A percentile compares a stretch with the other conserved stretches of the same genome.
These are phyloP conservation scores for Yamadazyma diddensiae DNA, from an alignment of 1,139 yeast species.

Conservation along the genomic window DNA sequence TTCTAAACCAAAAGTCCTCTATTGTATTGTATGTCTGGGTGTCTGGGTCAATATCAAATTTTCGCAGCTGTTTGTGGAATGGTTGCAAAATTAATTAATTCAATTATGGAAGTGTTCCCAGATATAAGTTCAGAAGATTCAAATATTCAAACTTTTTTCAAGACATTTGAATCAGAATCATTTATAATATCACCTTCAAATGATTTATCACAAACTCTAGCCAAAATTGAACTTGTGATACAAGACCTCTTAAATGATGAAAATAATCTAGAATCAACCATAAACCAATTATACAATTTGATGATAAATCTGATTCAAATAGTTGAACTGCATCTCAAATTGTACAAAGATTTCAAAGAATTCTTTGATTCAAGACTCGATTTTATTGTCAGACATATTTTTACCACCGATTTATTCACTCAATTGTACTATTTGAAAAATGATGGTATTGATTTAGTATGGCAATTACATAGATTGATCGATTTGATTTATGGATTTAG, in stretches of 20 bases:
- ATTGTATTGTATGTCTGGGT: no score
- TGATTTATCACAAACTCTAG: slow-evolving; percentile 18
- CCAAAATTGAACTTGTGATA: slow-evolving; percentile 15
- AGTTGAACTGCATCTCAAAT: slow-evolving; percentile 8
- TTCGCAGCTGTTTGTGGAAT: slow-evolving; percentile 3
- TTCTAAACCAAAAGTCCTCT: no score
- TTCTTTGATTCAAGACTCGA: slow-evolving; percentile 7
- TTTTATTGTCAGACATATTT: slow-evolving; percentile 7
- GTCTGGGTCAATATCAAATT: background rate
- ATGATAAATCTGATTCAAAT: slow-evolving; percentile 11
- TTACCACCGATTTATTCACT: slow-evolving; percentile 6
- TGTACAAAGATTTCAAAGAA: slow-evolving; percentile 11
- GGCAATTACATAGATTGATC: slow-evolving; percentile 12
- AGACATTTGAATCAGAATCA: slow-evolving; percentile 8
- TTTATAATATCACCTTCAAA: slow-evolving; percentile 10
- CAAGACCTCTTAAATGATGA: slow-evolving; percentile 10
- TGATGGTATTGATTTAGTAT: slow-evolving; percentile 10
- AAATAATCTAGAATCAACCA: background rate
- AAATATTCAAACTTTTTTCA: slow-evolving; percentile 13
- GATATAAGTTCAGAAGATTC: slow-evolving; percentile 15
- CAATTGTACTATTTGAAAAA: slow-evolving; percentile 8
- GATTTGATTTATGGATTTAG: slow-evolving; percentile 5
- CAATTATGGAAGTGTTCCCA: slow-evolving; percentile 1
- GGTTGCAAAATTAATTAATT: slow-evolving; percentile 8
- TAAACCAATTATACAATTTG: slow-evolving; percentile 12